Conservation (phyloP, 257 asterid species). For the Solanum lignicaule region DNA sequence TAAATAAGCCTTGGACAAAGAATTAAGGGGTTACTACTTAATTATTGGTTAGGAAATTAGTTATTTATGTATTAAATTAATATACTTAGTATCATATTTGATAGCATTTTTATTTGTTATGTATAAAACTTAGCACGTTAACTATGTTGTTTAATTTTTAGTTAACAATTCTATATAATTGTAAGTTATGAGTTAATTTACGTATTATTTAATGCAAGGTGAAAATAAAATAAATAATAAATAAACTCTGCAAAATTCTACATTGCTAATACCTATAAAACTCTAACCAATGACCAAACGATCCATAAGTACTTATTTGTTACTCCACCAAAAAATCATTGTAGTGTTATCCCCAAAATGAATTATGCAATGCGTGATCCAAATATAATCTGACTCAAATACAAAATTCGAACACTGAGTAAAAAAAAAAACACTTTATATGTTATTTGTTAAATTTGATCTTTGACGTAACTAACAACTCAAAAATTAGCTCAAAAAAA, state of each 20-base stretch:
- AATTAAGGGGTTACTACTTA: not conserved
- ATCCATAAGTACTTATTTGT: not conserved
- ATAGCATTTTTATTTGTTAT: not conserved
- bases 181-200: too few species aligned
- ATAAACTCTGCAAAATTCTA: not conserved
- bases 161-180: too few species aligned
- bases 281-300: not conserved
- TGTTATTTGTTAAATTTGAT: not conserved
- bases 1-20: not conserved
- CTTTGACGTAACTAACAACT: not conserved
- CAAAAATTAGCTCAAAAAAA: too few species aligned
- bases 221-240: not conserved
- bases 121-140: not conserved
- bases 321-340: not conserved
- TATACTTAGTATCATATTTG: not conserved
- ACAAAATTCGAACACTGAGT: not conserved
- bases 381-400: not conserved
- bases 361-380: not conserved
- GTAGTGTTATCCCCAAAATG: too few species aligned
- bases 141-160: too few species aligned
- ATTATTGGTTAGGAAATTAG: not conserved
- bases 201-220: not conserved
- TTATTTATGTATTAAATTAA: too few species aligned
- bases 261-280: not conserved
- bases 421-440: not conserved